Base-by-base conservation (phyloP, 352 stramenopile species). In the Phytophthora pinifolia region DNA sequence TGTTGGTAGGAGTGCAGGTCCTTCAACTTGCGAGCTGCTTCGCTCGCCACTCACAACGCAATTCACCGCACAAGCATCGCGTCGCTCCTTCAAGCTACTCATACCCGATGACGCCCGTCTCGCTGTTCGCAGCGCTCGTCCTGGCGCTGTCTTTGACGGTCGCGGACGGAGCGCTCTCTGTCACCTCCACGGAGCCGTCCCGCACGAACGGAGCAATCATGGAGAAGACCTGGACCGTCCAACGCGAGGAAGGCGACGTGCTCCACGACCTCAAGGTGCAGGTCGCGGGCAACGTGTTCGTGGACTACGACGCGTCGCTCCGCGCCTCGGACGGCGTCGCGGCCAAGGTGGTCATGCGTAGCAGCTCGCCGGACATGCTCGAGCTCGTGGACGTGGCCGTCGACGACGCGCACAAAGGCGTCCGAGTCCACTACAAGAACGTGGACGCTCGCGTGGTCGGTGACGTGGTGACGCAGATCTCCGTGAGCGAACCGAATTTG, bases 371-470 rank as follows among this genome's bases (percentile, higher is more conserved):
- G 6, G 56, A 59, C 31, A 52, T 79, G 59, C 8, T 76, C 14
- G 38, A 67, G 10, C 48, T 67, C 6, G 54, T 79, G 29, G 70
- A 79, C 34, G 66, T 79, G 4, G 42, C n/a, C 9, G 41, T 63
- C 17, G 31, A 51, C 18, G 45, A 65, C 14, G 62, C 67, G 15
- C 63, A 62, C n/a, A 60, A 35, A 13, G 44, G 54, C 8, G 52
- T 79, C 18, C 65, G 59, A 3, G 43, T 81, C n/a, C 60, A 74
- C 36, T 72, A 74, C 46, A 76, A 73, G 57, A 81, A 84, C 60
- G 33, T 61, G 36, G 59, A 79, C 46, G 65, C 60, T 9, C 38
- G 65, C 17, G 54, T 55, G 18, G 35, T 46, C 3, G 67, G 70
- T 3, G 58, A 62, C 6, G 37, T 79, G 22, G 43, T 76, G 25